Evolutionary conservation across 2,329 filamentous ascomycete species (phyloP).

Genomic region (Ophiocordyceps robertsii): DNA sequence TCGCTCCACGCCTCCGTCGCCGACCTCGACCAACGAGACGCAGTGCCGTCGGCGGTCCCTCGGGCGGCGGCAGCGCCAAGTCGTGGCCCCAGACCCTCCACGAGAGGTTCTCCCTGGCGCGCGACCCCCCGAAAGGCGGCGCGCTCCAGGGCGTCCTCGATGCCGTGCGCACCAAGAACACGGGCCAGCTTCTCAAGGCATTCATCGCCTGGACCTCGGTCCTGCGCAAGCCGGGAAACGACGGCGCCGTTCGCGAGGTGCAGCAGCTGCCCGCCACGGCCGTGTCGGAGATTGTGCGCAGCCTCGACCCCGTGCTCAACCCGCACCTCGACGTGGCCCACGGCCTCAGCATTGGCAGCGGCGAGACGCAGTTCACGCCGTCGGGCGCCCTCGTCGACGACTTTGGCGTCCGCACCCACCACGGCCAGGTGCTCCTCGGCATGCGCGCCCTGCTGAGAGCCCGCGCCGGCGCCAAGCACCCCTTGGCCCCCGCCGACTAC

Average conservation of each 20-base stretch:
- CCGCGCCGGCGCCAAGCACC: constrained; percentile 13
- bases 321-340: constrained; percentile 33
- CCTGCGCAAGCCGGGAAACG: constrained; percentile 10
- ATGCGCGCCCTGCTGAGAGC: constrained; percentile 22
- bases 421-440: constrained; percentile 21
- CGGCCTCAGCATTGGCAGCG: constrained; percentile 22
- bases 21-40: no score
- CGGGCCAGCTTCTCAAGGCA: constrained; percentile 8
- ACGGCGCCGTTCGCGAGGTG: constrained; percentile 16
- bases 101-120: no score
- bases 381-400: constrained; percentile 23
- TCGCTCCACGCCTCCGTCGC: neutral
- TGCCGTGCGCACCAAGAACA: constrained; percentile 17
- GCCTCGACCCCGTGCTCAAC: constrained; percentile 43
- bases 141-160: constrained; percentile 9
- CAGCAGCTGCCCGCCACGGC: constrained; percentile 33
- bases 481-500: constrained; percentile 27
- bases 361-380: constrained; percentile 25
- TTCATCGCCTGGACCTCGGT: constrained; percentile 15
- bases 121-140: neutral
- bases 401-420: constrained; percentile 30
- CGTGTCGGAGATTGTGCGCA: constrained; percentile 50
- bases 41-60: no score
- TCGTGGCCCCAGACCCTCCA: no score
- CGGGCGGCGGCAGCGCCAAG: no score